Evolutionary conservation across 768 basidiomycete species (phyloP), one percentile per base, ranked within the genome.

Genomic region (Tulasnella calospora): DNA sequence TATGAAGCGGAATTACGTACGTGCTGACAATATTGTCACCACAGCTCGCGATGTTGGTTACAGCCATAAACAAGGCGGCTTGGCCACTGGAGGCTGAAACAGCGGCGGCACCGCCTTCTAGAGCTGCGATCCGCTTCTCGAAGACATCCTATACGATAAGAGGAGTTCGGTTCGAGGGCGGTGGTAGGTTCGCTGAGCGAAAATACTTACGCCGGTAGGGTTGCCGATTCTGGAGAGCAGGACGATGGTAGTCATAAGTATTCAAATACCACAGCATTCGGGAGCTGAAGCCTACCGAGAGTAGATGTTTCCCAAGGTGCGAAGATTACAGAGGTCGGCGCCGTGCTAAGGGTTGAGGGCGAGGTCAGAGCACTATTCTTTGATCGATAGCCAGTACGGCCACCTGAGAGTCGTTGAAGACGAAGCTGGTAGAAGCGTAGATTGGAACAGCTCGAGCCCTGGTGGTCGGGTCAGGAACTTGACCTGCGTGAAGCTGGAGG

Each of bases 1-100:
- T n/a, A n/a, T n/a, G n/a, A n/a, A n/a, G n/a, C n/a, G n/a, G 17
- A 57, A n/a, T 21, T 2, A 85, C 89, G 83, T 79, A 91, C 89
- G 91, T 88, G 1, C 91, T 89, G 7, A 94, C 89, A 77, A 94
- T 92, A 82, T 94, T 95, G 82, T 94, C 93, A 0, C 93, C 93
- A 7, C 87, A 82, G 0, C 86, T 84, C 0, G 91, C 89, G 57
- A 93, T 83, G 38, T 89, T 87, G 0, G 88, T 83, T 79, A 94
- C 89, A 1, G 92, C 87, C 83, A 93, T 85, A 84, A 94, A 92
- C 81, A 94, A 92, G 0, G 93, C 94, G 6, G 91, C 86, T 82
- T 93, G 92, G 0, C 93, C 94, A 75, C 91, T 92, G 3, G 92
- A 85, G 3, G 87, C 87, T 3, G 92, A 92, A 3, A 94, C 87